Base-by-base conservation (phyloP, 2,329 filamentous ascomycete genomes). In the Fusarium virguliforme region DNA sequence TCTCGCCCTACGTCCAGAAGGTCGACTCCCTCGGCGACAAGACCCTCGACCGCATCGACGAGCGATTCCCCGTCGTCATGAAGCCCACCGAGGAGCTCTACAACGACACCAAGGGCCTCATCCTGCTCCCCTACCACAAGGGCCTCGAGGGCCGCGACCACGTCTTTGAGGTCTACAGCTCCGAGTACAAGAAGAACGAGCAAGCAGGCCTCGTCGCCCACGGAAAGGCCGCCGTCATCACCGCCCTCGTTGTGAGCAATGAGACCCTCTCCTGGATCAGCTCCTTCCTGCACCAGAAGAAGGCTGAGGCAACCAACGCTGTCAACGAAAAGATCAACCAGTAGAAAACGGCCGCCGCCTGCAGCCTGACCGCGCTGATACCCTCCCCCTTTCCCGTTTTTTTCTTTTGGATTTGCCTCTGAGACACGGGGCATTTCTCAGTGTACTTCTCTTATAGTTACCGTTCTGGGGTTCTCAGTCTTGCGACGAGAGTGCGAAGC, bases 1-100 rank as follows among this genome's bases (percentile, higher is more conserved):
- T 97, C 70, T 90, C 91, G 58, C 95, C 95, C 1, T 98, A 98
- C 82, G 88, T 97, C 72, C 86, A 89, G 80, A 94, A 91, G 81
- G 95, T 91, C 77, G 96, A 98, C 80, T 83, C 88, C 65, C 83
- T 97, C 58, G 92, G 91, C 72, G 90, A 94, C 81, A 86, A 89
- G 79, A 89, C 91, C n/a, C 86, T 95, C 71, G 84, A 82, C 75
- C 89, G 87, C 77, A 84, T 95, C 74, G 93, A 95, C 73, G 83
- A 88, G 79, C 88, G 85, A 70, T 91, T 94, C 80, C 93, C 93
- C 58, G 85, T 88, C 66, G 86, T 95, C 80, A 93, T 91, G 85
- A 91, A 94, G 83, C 90, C 92, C 56, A 93, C 92, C 28, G 85
- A 87, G 71, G 91, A 93, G 79, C 85, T 95, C 58, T 89, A 89